phyloP scores from a whole-genome alignment of 495 filamentous ascomycete species.

The Neurospora cerealis region DNA sequence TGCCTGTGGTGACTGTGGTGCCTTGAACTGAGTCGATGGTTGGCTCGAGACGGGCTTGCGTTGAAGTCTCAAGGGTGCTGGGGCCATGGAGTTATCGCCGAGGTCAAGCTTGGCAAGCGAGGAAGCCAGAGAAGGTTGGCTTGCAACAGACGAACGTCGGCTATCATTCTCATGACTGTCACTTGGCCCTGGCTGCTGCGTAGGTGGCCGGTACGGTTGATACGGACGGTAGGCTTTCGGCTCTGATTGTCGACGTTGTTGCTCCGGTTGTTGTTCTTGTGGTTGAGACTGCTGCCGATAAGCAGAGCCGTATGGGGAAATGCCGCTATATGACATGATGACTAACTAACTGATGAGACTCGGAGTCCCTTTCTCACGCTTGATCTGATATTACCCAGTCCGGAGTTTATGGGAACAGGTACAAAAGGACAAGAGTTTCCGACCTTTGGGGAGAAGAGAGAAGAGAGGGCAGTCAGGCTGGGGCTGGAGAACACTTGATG shows the following conservation, averaged over 20 bases:
- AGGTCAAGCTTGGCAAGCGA: background rate
- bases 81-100: background rate
- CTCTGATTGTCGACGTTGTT: background rate
- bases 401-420: background rate
- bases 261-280: background rate
- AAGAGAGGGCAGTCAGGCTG: background rate
- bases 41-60: background rate
- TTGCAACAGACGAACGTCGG: background rate
- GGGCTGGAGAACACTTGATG: background rate
- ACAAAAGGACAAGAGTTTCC: background rate
- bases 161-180: background rate
- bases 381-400: background rate
- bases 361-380: background rate
- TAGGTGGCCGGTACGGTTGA: background rate
- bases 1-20: background rate
- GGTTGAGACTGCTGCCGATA: background rate
- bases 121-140: background rate
- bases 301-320: background rate
- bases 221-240: background rate
- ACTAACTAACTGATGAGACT: background rate
- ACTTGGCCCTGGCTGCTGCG: background rate
- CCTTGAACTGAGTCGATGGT: background rate
- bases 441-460: background rate
- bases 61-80: background rate
- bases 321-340: background rate